Evolutionary conservation across 176 grass and related monocot species (phyloP).

Genomic region (Phyllostachys edulis): DNA sequence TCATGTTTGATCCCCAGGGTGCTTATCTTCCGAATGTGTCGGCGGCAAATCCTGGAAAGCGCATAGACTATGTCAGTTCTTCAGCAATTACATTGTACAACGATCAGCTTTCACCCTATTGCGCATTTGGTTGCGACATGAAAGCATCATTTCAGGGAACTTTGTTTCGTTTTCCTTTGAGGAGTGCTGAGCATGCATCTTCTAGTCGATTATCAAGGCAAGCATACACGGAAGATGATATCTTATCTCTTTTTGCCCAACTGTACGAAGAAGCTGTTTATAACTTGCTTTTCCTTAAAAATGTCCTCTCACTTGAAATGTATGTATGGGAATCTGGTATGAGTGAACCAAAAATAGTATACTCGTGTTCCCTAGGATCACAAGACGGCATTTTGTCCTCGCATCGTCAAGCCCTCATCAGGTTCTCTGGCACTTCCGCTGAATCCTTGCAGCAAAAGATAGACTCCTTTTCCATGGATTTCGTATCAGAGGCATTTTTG

Average conservation of each 20-base stretch:
- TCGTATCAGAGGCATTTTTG: constrained; percentile 63
- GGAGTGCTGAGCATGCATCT: constrained; percentile 66
- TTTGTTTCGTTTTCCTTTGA: constrained; percentile 91
- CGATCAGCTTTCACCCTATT: constrained; percentile 81
- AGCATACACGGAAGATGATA: constrained; percentile 81
- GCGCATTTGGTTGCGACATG: constrained; percentile 91
- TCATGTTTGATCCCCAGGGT: constrained; percentile 94
- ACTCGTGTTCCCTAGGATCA: constrained; percentile 73
- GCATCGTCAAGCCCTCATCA: constrained; percentile 81
- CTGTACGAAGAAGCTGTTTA: constrained; percentile 80
- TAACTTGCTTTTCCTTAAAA: constrained; percentile 92
- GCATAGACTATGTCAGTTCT: constrained; percentile 88
- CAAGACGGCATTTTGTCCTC: constrained; percentile 53
- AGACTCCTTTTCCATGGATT: constrained; percentile 72
- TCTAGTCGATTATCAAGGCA: constrained; percentile 74
- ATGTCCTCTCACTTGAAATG: constrained; percentile 78
- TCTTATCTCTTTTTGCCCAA: constrained; percentile 69
- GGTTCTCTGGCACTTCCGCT: constrained; percentile 56
- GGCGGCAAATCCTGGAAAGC: constrained; percentile 87
- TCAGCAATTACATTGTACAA: constrained; percentile 64
- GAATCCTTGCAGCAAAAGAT: constrained; percentile 51
- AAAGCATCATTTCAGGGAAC: constrained; percentile 69
- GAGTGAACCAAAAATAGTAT: constrained; percentile 60
- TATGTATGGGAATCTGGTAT: constrained; percentile 78
- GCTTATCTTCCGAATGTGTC: constrained; percentile 90